Conservation (phyloP, 31 red algal species). For the Endocladia muricata region DNA sequence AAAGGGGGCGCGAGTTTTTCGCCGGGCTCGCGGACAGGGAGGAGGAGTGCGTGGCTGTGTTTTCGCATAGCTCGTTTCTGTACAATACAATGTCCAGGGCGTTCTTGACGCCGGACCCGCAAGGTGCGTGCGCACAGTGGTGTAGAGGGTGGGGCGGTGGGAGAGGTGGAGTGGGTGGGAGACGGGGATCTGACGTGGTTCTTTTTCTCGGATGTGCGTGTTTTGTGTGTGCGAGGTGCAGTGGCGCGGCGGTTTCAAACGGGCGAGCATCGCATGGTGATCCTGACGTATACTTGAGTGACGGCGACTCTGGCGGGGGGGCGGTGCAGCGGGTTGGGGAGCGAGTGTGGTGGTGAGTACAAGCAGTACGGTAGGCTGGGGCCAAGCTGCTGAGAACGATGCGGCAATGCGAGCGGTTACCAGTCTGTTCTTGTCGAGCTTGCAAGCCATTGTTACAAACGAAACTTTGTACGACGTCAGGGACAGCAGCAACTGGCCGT, state of each 20-base stretch:
- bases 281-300: conserved; percentile 48
- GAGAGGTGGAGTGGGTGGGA: no score
- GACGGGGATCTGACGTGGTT: neutral
- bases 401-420: no score
- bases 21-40: conserved; percentile 13
- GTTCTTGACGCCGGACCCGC: conserved; percentile 27
- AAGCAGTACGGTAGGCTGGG: no score
- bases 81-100: conserved; percentile 36
- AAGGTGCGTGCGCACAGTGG: conserved; percentile 18
- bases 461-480: no score
- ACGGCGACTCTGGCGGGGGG: no score
- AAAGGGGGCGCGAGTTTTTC: conserved; percentile 36
- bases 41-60: conserved; percentile 37
- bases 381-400: no score
- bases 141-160: no score
- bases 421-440: no score
- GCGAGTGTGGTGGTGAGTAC: no score
- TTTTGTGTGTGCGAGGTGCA: neutral
- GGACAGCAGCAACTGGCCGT: no score
- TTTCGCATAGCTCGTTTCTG: conserved; percentile 56
- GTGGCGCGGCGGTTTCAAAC: conserved; percentile 48
- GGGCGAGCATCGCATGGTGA: conserved; percentile 41
- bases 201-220: neutral
- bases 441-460: no score
- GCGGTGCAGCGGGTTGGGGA: no score